phyloP scores from a whole-genome alignment of 2,329 filamentous ascomycete species.

The Plectosphaerella cucumerina region DNA sequence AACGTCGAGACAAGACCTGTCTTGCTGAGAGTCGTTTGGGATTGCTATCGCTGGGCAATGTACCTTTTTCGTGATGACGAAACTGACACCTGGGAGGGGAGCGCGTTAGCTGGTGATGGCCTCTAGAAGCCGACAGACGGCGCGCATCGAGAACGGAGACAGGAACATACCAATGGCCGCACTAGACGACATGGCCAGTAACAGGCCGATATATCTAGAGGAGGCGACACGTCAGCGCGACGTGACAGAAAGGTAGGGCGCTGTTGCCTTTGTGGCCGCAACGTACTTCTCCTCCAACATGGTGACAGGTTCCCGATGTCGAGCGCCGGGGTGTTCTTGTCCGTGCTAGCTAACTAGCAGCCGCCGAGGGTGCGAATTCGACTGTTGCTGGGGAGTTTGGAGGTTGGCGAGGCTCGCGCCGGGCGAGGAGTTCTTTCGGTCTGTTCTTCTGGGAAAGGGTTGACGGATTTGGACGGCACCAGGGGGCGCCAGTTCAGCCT shows the following conservation, averaged over 20 bases:
- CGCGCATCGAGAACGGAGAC: background rate
- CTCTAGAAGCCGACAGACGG: no score
- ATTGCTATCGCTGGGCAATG: slow-evolving; percentile 17
- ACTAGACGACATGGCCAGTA: slow-evolving; percentile 69
- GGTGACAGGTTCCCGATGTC: slow-evolving; percentile 4
- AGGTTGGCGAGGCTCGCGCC: slow-evolving; percentile 16
- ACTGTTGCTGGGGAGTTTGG: slow-evolving; percentile 4
- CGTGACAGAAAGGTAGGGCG: background rate
- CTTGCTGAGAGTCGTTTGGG: background rate
- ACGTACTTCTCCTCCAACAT: slow-evolving; percentile 16
- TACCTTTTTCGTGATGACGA: slow-evolving; percentile 99
- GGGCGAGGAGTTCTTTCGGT: slow-evolving; percentile 11
- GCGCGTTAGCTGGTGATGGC: slow-evolving; percentile 14
- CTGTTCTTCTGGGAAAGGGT: no score
- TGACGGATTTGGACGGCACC: no score
- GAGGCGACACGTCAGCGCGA: slow-evolving; percentile 23
- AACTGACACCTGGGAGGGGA: slow-evolving; percentile 70
- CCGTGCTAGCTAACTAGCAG: no score
- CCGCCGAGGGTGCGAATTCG: background rate
- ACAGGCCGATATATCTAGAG: slow-evolving; percentile 69
- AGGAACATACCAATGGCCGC: slow-evolving; percentile 65
- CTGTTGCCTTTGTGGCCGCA: slow-evolving; percentile 5
- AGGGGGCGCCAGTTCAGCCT: no score
- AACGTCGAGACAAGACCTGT: slow-evolving; percentile 4
- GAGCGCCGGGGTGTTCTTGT: no score